phyloP scores from a whole-genome alignment of 345 rosid genomes.

The Passiflora organensis region DNA sequence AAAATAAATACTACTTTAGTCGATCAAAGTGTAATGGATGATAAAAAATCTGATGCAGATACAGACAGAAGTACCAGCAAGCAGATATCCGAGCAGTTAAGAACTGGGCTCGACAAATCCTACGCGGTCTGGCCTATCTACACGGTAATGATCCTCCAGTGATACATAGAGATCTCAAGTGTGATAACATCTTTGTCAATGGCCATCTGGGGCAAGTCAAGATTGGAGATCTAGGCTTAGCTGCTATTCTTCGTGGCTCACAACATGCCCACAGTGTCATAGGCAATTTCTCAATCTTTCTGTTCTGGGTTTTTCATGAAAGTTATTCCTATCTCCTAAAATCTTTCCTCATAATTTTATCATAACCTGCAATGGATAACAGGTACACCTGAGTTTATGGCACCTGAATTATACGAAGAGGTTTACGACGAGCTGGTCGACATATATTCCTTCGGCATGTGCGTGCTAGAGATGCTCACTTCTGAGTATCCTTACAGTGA shows the following conservation, averaged over 20 bases:
- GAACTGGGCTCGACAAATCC: conserved; percentile 88
- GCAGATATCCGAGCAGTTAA: conserved; percentile 72
- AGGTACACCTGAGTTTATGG: conserved; percentile 33
- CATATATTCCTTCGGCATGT: conserved; percentile 31
- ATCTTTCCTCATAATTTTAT: not conserved
- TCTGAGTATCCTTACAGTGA: conserved; percentile 30
- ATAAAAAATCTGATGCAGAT: conserved; percentile 37
- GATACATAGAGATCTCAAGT: conserved; percentile 90
- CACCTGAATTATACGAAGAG: conserved; percentile 33
- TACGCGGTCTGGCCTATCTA: conserved; percentile 61
- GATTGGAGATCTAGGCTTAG: conserved; percentile 92
- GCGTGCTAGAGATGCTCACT: conserved; percentile 30
- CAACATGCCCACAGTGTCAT: conserved; percentile 85
- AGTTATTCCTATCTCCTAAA: not conserved
- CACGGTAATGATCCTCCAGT: conserved; percentile 88
- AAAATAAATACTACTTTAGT: not conserved
- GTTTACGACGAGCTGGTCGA: conserved; percentile 29
- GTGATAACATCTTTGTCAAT: conserved; percentile 88
- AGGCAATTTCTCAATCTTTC: conserved; percentile 29
- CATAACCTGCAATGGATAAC: not conserved
- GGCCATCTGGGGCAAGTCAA: conserved; percentile 94
- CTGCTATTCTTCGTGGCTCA: conserved; percentile 70
- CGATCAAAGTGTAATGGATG: not conserved
- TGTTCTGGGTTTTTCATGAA: not conserved
- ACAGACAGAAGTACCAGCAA: conserved; percentile 51